Base-by-base conservation (phyloP, 2,329 filamentous ascomycete species). In the Hirsutella rhossiliensis region DNA sequence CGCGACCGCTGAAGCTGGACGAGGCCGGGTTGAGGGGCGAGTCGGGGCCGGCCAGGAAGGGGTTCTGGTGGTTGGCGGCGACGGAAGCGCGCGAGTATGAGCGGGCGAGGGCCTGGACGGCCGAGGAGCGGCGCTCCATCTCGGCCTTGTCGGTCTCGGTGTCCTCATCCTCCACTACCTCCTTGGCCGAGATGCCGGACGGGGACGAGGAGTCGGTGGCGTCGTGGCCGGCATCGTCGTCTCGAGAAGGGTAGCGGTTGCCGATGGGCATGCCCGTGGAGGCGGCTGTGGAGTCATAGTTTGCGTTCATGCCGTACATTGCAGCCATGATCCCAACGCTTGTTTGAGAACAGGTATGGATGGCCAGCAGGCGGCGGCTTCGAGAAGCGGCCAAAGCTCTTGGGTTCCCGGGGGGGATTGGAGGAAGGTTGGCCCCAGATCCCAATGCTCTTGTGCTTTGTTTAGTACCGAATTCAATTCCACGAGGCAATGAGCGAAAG, bases 21-120 rank as follows among this genome's bases (percentile, higher is more conserved):
- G 71, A 76, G 42, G 56, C 58, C 4, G 75, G 75, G 54, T 79
- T 74, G 28, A 78, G 56, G 1, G 67, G 62, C n/a, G 73, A 76
- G 47, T 75, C 62, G 32, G 67, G 60, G 11, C 55, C 64, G 31
- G 63, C 63, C 39, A 65, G 50, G 54, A 79, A 80, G 12, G 75
- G 71, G 56, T 78, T 78, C 20, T 44, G 44, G 43, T 54, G 52
- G 3, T 40, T 5, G 19, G 31, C 23, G 11, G 49, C 52, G 32
- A 54, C 62, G 2, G 71, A 76, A 46, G 69, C 65, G 30, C 62
- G 63, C 4, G 76, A 78, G 52, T 74, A 76, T 47, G 67, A 66
- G 42, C 73, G 69, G 1, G 76, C 76, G 5, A 79, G 63, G n/a
- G 66, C 64, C 51, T 76, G 73, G 18, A 79, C 73, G 23, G 72